Percentiles rank a stretch among this genome's conserved stretches.
These are phyloP conservation scores for Phytophthora cajani DNA, from an alignment of 352 stramenopile genomes.

Conservation along the genomic window DNA sequence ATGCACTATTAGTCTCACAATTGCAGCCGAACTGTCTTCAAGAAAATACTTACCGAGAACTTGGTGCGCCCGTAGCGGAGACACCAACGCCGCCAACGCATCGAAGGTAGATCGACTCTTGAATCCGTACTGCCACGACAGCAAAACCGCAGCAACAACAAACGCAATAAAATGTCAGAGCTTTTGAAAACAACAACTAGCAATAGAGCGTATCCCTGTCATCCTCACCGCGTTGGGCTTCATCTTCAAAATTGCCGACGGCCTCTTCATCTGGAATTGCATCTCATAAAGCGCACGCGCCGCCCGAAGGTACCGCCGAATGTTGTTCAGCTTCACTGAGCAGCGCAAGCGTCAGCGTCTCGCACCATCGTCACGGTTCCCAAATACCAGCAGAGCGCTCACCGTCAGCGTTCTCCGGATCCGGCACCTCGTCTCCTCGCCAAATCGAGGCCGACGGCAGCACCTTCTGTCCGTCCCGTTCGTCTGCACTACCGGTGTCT, in stretches of 20 bases:
- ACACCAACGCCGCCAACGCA: conserved; percentile 64
- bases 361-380: too few species aligned
- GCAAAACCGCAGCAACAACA: background rate
- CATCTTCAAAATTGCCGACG: conserved; percentile 76
- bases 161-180: conserved; percentile 4
- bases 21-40: background rate
- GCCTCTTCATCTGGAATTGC: conserved; percentile 78
- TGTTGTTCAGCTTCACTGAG: conserved; percentile 65
- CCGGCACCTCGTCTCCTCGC: conserved; percentile 20
- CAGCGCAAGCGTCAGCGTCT: background rate
- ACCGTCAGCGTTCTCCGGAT: conserved; percentile 36
- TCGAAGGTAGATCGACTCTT: conserved; percentile 76
- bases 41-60: conserved; percentile 59
- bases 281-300: conserved; percentile 74
- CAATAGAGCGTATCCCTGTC: background rate
- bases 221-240: conserved; percentile 60
- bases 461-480: conserved; percentile 17
- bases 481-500: conserved; percentile 27
- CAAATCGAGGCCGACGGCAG: conserved; percentile 27
- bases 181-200: too few species aligned
- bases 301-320: conserved; percentile 65
- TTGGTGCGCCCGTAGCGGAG: conserved; percentile 68
- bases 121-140: conserved; percentile 61
- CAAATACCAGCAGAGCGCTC: background rate
- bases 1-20: background rate